Base-by-base conservation (phyloP, 495 filamentous ascomycete species). In the Neurospora discreta region DNA sequence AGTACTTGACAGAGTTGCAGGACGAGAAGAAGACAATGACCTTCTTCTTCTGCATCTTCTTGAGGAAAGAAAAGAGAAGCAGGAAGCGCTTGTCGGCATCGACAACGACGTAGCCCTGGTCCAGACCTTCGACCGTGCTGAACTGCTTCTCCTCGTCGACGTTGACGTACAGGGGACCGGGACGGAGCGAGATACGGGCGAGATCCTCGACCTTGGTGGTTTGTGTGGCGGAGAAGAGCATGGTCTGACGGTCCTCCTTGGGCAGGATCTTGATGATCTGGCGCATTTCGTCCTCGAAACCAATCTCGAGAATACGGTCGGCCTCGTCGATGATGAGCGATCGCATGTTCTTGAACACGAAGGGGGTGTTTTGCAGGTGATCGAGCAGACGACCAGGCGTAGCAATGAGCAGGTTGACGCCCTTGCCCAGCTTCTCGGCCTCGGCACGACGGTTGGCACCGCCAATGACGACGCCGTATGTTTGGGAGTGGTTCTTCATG, bases 141-240 rank as follows among this genome's bases (percentile, higher is more conserved):
- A 77, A 80, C 73, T 80, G 73, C 75, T 79, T 76, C 71, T 78
- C 77, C 73, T 80, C 75, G 79, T 96, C 93, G 46, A 97, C 94
- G 77, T 98, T 97, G 84, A 98, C 97, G 78, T 98, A 99, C 9
- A 99, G 85, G 1, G 95, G 95, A 5, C 96, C 94, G 2, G 95
- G 91, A 39, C 92, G 88, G 38, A 99, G 87, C 5, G 95, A 98
- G 78, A 99, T 97, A 46, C 95, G 87, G 7, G 95, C 95, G 33
- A 99, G 83, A 80, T 99, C 95, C 80, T 98, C 95, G 73, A 99
- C 96, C 80, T 98, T 98, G 68, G 96, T 98, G 3, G 96, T 99
- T 78, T 98, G 95, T 1, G 95, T 99, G 11, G 95, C 95, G 30
- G 93, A 97, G 85, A 99, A 99, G 13, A 99, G 89, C 90, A 96